Evolutionary conservation across 768 basidiomycete genomes (phyloP), one percentile per base, ranked within the genome.

Genomic region (Nidularia pulvinata): DNA sequence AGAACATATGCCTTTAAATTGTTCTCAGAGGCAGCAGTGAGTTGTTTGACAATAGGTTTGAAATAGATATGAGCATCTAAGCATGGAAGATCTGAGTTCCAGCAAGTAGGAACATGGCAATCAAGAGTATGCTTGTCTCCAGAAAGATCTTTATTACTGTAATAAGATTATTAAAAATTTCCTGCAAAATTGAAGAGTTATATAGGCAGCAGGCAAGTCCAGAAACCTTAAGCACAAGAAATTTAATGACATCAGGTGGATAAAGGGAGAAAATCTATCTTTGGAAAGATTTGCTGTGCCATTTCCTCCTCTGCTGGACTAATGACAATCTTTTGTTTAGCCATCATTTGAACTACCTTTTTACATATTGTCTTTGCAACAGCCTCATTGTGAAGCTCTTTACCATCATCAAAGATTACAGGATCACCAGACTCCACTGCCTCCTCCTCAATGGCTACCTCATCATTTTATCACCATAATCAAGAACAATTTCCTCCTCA

Each of bases 11-110:
- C 55, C 7, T 30, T 7, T 2, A 68, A 52, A 14, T 52, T 49
- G 46, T 53, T 49, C 14, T 42, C 34, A 1, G 52, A 25, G 30
- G 25, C 35, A 7, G 42, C 50, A 14, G 59, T 63, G 30, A 68
- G 55, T 37, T 55, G 45, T 44, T 59, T 48, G 37, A 68, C 57
- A 6, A 53, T 37, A 13, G 10, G 49, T 46, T 59, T 49, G 35
- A 68, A 65, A 34, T 57, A 46, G 7, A 59, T 14, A 53, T 68
- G 64, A 11, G 60, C 54, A 7, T 42, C 48, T 1, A 69, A 55
- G 49, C 64, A 71, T 0, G 34, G 60, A 19, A 65, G 50, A 43
- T 71, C 66, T 10, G 65, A 61, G 51, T 69, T 67, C 68, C 70
- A 71, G 2, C 62, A 50, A 5, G 69, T 70, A 30, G 68, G 61